A percentile compares a stretch with the other conserved stretches of the same genome.
These are phyloP conservation scores for Lentinula lateritia DNA, from an alignment of 768 basidiomycete species.

Conservation along the genomic window DNA sequence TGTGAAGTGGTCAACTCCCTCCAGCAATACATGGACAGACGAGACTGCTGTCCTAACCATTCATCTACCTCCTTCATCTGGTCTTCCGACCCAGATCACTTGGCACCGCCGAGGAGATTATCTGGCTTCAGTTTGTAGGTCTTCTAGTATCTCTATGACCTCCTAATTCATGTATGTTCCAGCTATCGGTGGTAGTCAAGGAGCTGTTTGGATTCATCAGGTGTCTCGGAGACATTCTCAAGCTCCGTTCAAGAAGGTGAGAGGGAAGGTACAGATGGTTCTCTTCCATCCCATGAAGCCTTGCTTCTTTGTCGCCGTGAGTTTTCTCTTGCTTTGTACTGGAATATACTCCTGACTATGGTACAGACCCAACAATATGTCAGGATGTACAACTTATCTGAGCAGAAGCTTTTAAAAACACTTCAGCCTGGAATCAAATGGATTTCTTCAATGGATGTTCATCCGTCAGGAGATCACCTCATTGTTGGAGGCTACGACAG, in stretches of 20 bases:
- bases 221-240: slow-evolving; percentile 91
- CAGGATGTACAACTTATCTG: slow-evolving; percentile 89
- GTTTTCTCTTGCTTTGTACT: slow-evolving; percentile 19
- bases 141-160: slow-evolving; percentile 3
- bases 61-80: slow-evolving; percentile 58
- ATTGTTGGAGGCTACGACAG: slow-evolving; percentile 98
- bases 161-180: slow-evolving; percentile 6
- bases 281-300: slow-evolving; percentile 94
- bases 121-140: slow-evolving; percentile 90
- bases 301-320: slow-evolving; percentile 95
- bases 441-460: slow-evolving; percentile 97
- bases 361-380: slow-evolving; percentile 92
- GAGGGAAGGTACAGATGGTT: slow-evolving; percentile 85
- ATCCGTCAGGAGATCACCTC: slow-evolving; percentile 92
- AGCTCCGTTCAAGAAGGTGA: slow-evolving; percentile 94
- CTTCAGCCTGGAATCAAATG: slow-evolving; percentile 91
- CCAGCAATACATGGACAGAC: slow-evolving; percentile 39
- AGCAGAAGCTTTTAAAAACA: slow-evolving; percentile 92
- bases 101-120: slow-evolving; percentile 98
- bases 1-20: slow-evolving; percentile 62
- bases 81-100: slow-evolving; percentile 70
- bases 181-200: slow-evolving; percentile 68
- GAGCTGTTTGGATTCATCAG: slow-evolving; percentile 94
- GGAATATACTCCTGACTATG: not conserved
- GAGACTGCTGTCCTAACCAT: slow-evolving; percentile 58